phyloP scores from a whole-genome alignment of 192 early-diverging fungal genomes.

The Kickxella alabastrina region DNA sequence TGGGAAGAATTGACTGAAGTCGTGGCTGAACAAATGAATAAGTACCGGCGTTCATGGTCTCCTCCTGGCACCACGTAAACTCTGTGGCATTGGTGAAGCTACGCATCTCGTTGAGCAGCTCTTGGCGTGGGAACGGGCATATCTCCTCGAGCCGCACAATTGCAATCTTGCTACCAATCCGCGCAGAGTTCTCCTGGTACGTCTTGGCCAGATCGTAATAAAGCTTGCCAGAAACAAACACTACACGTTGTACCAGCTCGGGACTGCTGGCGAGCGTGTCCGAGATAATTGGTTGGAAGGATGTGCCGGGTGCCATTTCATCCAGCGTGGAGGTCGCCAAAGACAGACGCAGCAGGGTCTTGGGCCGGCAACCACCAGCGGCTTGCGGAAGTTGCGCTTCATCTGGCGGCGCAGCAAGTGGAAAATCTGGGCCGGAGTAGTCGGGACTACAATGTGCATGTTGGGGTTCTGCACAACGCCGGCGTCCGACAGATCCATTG shows the following conservation, averaged over 20 bases:
- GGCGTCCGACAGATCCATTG: slow-evolving; percentile 60
- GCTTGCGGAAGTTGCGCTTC: slow-evolving; percentile 85
- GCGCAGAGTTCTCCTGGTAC: slow-evolving; percentile 32
- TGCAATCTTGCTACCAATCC: slow-evolving; percentile 60
- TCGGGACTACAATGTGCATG: slow-evolving; percentile 91
- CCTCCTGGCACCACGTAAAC: slow-evolving; percentile 83
- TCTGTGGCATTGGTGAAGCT: slow-evolving; percentile 62
- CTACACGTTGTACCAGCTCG: slow-evolving; percentile 51
- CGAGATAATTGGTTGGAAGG: slow-evolving; percentile 75
- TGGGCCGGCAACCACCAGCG: slow-evolving; percentile 80
- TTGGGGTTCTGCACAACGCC: slow-evolving; percentile 71
- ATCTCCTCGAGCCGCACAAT: slow-evolving; percentile 90
- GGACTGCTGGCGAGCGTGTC: slow-evolving; percentile 54
- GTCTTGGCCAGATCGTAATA: slow-evolving; percentile 91
- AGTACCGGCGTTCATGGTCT: slow-evolving; percentile 90
- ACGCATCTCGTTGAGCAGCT: slow-evolving; percentile 60
- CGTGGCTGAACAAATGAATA: slow-evolving; percentile 86
- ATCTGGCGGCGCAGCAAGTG: slow-evolving; percentile 93
- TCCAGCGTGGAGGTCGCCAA: slow-evolving; percentile 66
- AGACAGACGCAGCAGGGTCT: slow-evolving; percentile 64
- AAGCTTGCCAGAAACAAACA: slow-evolving; percentile 89
- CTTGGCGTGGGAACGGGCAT: slow-evolving; percentile 80
- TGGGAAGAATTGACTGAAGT: slow-evolving; percentile 69
- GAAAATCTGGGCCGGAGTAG: slow-evolving; percentile 94
- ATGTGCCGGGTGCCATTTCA: slow-evolving; percentile 83